A percentile compares a stretch with the other conserved stretches of the same genome.
Evolutionary conservation across 768 basidiomycete genomes (phyloP).

Genomic region (Termitomyces sp.): DNA sequence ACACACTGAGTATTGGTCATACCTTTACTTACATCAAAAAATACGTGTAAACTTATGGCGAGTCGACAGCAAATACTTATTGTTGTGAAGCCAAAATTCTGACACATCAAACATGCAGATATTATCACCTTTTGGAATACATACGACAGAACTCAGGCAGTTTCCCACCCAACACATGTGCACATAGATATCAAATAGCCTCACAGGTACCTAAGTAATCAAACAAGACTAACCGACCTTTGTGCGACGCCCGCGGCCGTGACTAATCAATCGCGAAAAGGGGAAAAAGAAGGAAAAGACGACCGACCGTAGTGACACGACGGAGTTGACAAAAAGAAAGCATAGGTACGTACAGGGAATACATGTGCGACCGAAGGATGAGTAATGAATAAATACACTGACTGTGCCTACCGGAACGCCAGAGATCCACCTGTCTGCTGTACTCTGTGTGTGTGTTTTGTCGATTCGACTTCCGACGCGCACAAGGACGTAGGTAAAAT

Average conservation of each 20-base stretch:
- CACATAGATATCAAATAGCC: not conserved
- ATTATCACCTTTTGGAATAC: too few species aligned
- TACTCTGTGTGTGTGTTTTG: not conserved
- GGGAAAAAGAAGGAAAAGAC: not conserved
- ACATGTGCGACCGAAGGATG: not conserved
- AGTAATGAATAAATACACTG: not conserved
- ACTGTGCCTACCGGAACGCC: conserved; percentile 8
- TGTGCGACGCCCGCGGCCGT: not conserved
- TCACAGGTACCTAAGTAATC: not conserved
- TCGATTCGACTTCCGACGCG: not conserved
- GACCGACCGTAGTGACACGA: conserved; percentile 1
- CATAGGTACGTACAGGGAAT: not conserved
- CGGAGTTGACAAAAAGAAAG: not conserved
- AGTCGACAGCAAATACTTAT: too few species aligned
- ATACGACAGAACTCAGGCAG: too few species aligned
- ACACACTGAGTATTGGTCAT: too few species aligned
- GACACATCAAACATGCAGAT: too few species aligned
- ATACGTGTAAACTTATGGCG: too few species aligned
- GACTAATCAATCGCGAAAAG: not conserved
- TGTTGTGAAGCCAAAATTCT: too few species aligned
- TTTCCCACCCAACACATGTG: too few species aligned
- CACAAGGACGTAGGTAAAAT: too few species aligned
- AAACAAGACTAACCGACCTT: not conserved
- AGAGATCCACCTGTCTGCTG: not conserved
- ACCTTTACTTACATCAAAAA: too few species aligned